Conservation (phyloP, 306 rosid genomes). For the peach (Prunus persica) region Prunus_persica_NCBIv2 NC_034009.1:31376501-31377000, state of each 20-base stretch:
- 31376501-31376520: too few relatives aligned
- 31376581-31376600: too few relatives aligned
- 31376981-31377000: background rate
- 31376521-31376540: too few relatives aligned
- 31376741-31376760: background rate
- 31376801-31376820: background rate
- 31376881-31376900: background rate
- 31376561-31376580: too few relatives aligned
- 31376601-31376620: fast-evolving
- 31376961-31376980: background rate
- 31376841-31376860: background rate
- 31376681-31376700: too few relatives aligned
- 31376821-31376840: background rate
- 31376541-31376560: too few relatives aligned
- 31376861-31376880: background rate
- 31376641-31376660: too few relatives aligned
- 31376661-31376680: too few relatives aligned
- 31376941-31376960: background rate
- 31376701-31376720: background rate
- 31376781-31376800: background rate
- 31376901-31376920: background rate
- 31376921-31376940: background rate
- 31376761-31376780: background rate
- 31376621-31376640: fast-evolving
- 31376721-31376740: background rate